Conservation (phyloP, 257 asterid species). For the Haberlea rhodopensis region DNA sequence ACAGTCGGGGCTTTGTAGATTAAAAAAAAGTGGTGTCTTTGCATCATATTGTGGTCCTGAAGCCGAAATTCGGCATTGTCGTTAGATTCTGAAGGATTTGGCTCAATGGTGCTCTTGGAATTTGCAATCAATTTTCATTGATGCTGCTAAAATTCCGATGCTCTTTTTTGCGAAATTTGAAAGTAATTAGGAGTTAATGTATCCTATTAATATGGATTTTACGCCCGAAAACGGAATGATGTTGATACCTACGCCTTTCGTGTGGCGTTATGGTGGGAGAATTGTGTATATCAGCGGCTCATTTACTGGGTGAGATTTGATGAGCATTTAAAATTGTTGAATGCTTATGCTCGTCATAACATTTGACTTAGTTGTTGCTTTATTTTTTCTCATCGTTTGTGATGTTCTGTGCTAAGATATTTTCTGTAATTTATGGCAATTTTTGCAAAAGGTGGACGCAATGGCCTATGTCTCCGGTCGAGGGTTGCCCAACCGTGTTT, state of each 20-base stretch:
- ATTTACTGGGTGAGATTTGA: constrained; percentile 68
- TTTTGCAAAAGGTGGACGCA: constrained; percentile 63
- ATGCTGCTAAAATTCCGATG: constrained; percentile 11
- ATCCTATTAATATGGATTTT: constrained; percentile 54
- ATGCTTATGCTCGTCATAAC: background rate
- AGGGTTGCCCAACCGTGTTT: constrained; percentile 82
- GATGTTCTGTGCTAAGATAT: constrained; percentile 19
- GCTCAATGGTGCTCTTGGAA: constrained; percentile 23
- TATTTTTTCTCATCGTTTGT: background rate
- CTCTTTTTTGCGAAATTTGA: constrained; percentile 24
- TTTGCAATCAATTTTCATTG: constrained; percentile 18
- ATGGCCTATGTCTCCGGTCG: constrained; percentile 83
- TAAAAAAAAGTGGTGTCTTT: constrained; percentile 13
- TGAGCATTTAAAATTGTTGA: constrained; percentile 20
- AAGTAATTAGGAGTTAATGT: constrained; percentile 35
- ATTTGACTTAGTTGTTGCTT: background rate
- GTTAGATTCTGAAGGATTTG: constrained; percentile 16
- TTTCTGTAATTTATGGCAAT: constrained; percentile 12
- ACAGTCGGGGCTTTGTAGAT: constrained; percentile 28
- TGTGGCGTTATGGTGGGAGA: constrained; percentile 91
- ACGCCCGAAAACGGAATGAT: constrained; percentile 54
- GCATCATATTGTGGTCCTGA: constrained; percentile 25
- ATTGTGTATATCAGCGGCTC: constrained; percentile 73
- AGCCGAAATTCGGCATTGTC: constrained; percentile 22
- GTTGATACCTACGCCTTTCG: constrained; percentile 67